Base-by-base conservation (phyloP, 768 basidiomycete species). In the Arthromyces matolae region DNA sequence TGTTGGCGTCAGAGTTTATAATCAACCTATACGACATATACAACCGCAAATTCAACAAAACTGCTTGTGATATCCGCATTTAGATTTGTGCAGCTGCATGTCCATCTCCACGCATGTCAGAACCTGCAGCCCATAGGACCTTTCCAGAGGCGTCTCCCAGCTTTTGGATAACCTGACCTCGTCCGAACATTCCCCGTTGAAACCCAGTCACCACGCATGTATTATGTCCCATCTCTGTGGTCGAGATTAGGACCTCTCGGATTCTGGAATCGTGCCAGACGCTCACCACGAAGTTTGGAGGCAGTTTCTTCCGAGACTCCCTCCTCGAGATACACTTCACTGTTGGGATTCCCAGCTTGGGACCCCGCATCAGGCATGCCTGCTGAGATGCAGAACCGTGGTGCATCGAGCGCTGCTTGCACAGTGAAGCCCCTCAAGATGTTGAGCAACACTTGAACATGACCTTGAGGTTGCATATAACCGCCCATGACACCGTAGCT, bases 381-480 rank as follows among this genome's bases (percentile, higher is more conserved):
- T 14, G 91, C 80, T 12, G 92, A 93, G 49, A 98, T 97, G 62
- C 94, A 98, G 71, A 98, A 96, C 12, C 95, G 83, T 8, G 94
- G 95, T 0, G 93, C 87, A 66, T 97, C 95, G 29, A 99, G 79
- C 12, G 93, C 89, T 3, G 89, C 82, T 68, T 99, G 96, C 0
- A 83, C 78, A 2, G 84, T 87, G 64, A 82, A 90, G 2, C 94
- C 94, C 37, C 93, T 80, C 22, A 97, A 76, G 42, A 96, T 78
- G 61, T 93, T 96, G 23, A 97, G 67, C 20, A 98, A 73, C 6
- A 97, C 93, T 67, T 99, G 96, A 3, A 98, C 79, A 57, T 98
- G 95, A 0, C 96, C 94, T 75, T 95, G 93, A 1, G 95, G 95
- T 80, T 96, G 89, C 89, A 92, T 93, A 66, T 81, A 91, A 1